Base-by-base conservation (phyloP, 495 filamentous ascomycete genomes). In the Emericellopsis terricola region DNA sequence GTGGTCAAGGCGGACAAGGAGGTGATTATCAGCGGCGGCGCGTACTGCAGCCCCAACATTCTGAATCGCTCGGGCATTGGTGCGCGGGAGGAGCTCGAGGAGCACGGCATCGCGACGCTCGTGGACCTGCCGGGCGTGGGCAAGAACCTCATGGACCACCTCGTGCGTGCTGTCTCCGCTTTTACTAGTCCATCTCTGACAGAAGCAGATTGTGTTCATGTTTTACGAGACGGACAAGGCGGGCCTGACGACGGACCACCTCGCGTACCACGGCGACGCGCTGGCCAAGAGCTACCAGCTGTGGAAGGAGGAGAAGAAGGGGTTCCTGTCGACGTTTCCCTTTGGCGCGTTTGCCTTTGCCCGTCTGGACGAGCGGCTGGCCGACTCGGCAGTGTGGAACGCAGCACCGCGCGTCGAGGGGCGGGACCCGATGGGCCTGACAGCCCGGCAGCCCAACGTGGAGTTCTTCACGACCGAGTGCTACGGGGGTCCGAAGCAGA, bases 31-130 rank as follows among this genome's bases (percentile, higher is more conserved):
- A 47, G 68, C 10, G 69, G 62, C 11, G 72, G 73, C 21, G 51
- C 56, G 3, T 65, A 68, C 46, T 62, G 69, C 50, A 60, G 65
- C 2, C 69, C 71, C 2, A 61, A 68, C 40, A 42, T 77, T 1
- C 62, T 78, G 14, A 65, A 71, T 42, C 59, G 70, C 5, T 66
- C 57, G 9, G 72, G 75, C 8, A 53, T 78, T 28, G 71, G 72
- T 10, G 56, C 64, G 2, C 39, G 41, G 2, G 40, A 49, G 0
- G 54, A 69, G 28, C 57, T 77, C 1, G 15, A 50, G 8, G 47
- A 47, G 27, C 51, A 60, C 33, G 45, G 51, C 14, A 69, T 76
- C 31, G 41, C 53, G 2, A 51, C 69, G 5, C 39, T 71, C 10
- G 36, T 50, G 27, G 61, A 71, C 38, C 52, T 67, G 0, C 68